Percentiles rank a stretch among this genome's conserved stretches.
These are phyloP conservation scores for Tuber borchii DNA, from an alignment of 495 filamentous ascomycete species.

Conservation along the genomic window DNA sequence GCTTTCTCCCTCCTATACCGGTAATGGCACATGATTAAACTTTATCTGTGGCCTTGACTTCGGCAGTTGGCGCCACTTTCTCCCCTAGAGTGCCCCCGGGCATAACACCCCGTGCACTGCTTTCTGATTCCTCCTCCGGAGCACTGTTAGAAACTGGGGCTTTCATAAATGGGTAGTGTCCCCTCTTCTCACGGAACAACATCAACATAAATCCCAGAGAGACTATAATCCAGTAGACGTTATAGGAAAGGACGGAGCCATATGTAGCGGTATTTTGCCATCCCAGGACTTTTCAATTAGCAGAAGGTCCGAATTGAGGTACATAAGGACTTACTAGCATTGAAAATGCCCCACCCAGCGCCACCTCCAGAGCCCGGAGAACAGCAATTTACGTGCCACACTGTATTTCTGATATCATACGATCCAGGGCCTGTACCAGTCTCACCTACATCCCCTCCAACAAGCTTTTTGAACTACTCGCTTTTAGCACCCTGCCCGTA, in stretches of 20 bases:
- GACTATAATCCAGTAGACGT: slow-evolving; percentile 73
- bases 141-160: not conserved
- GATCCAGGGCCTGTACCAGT: slow-evolving; percentile 72
- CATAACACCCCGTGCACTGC: not conserved
- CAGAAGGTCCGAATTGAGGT: not conserved
- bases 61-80: not conserved
- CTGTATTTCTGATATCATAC: slow-evolving; percentile 74
- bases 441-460: slow-evolving; percentile 70
- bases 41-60: not conserved
- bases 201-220: slow-evolving; percentile 57
- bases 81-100: not conserved
- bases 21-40: not conserved
- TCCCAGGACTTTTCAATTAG: slow-evolving; percentile 51
- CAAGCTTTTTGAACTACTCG: slow-evolving; percentile 33
- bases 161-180: slow-evolving; percentile 58
- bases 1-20: not conserved
- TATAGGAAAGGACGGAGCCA: slow-evolving; percentile 76
- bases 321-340: slow-evolving; percentile 49
- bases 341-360: slow-evolving; percentile 86
- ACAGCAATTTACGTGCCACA: slow-evolving; percentile 94
- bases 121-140: slow-evolving; percentile 2
- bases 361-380: slow-evolving; percentile 64
- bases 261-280: slow-evolving; percentile 89
- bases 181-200: slow-evolving; percentile 61
- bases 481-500: not conserved